Percentiles rank a stretch among this genome's conserved stretches.
Conservation (phyloP, 495 filamentous ascomycete species). For the Acidomyces sp. region DNA sequence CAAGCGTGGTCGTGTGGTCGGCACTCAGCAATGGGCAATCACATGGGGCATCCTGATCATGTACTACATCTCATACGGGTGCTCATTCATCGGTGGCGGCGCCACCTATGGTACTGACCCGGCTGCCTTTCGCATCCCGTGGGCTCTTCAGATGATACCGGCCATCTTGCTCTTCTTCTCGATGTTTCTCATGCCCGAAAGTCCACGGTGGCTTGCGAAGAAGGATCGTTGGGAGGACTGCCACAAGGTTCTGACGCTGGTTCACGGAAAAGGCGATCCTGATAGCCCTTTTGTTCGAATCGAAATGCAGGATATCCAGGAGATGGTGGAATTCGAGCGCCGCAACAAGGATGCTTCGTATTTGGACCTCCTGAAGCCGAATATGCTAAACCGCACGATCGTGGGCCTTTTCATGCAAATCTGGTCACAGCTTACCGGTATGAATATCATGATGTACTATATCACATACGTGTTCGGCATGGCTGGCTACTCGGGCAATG, state of each 20-base stretch:
- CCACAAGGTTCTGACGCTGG: conserved; percentile 47
- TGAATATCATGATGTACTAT: conserved; percentile 70
- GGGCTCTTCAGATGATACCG: conserved; percentile 61
- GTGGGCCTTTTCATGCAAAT: conserved; percentile 71
- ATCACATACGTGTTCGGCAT: conserved; percentile 31
- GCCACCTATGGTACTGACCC: conserved; percentile 47
- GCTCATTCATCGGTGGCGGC: conserved; percentile 41
- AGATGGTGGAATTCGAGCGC: conserved; percentile 57
- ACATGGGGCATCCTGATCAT: conserved; percentile 66
- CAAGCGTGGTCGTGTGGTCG: conserved; percentile 59
- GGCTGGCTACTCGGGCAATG: conserved; percentile 22
- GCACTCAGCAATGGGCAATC: conserved; percentile 66
- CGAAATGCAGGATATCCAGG: conserved; percentile 58
- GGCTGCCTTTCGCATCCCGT: conserved; percentile 57
- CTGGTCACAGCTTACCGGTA: conserved; percentile 74
- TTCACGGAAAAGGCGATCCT: conserved; percentile 54
- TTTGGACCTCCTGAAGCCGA: conserved; percentile 52
- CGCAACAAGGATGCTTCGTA: conserved; percentile 49
- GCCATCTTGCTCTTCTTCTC: conserved; percentile 37
- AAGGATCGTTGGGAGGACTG: conserved; percentile 63
- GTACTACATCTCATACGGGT: conserved; percentile 55
- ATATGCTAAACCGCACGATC: conserved; percentile 62
- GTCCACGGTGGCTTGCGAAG: conserved; percentile 63
- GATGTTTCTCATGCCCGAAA: conserved; percentile 61
- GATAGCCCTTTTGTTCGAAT: conserved; percentile 46